These are phyloP conservation scores for Hippophae gyantsensis DNA, from an alignment of 306 rosid genomes.

Conservation along the genomic window DNA sequence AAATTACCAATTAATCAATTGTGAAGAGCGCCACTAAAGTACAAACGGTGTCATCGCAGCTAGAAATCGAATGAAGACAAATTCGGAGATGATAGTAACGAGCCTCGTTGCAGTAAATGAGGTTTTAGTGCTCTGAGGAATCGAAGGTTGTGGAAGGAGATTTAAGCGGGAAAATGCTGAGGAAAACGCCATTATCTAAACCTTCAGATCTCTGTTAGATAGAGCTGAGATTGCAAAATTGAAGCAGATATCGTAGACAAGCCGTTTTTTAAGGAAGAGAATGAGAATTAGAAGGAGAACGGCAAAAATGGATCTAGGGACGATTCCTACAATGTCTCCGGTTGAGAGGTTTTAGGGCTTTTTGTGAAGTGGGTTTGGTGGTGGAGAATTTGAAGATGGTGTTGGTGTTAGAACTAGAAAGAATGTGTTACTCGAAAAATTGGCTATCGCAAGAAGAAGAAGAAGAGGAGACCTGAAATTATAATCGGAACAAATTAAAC, in stretches of 20 bases:
- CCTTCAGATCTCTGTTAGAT: background rate
- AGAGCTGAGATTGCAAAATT: background rate
- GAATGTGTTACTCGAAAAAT: conserved; percentile 46
- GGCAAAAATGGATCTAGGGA: conserved; percentile 27
- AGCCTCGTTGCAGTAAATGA: conserved; percentile 15
- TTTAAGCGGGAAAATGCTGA: conserved; percentile 60
- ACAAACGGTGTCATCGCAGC: too few species aligned
- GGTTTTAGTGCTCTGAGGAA: conserved; percentile 23
- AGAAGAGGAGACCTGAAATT: too few species aligned
- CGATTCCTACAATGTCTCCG: conserved; percentile 68
- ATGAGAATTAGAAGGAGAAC: conserved; percentile 32
- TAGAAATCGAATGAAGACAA: conserved; percentile 10
- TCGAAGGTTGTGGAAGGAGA: conserved; percentile 43
- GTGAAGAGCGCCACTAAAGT: too few species aligned
- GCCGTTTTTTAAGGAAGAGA: conserved; percentile 37
- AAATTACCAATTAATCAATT: too few species aligned
- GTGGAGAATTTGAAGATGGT: conserved; percentile 21
- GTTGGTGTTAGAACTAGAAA: conserved; percentile 71
- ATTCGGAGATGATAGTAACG: conserved; percentile 7
- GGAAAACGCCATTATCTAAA: conserved; percentile 34
- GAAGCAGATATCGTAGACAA: too few species aligned
- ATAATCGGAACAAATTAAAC: too few species aligned
- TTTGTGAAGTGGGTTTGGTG: conserved; percentile 17
- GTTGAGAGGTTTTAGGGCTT: conserved; percentile 66
- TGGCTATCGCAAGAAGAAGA: conserved; percentile 25